These are phyloP conservation scores for Lotus japonicus DNA, from an alignment of 306 rosid species.

Conservation along the genomic window DNA sequence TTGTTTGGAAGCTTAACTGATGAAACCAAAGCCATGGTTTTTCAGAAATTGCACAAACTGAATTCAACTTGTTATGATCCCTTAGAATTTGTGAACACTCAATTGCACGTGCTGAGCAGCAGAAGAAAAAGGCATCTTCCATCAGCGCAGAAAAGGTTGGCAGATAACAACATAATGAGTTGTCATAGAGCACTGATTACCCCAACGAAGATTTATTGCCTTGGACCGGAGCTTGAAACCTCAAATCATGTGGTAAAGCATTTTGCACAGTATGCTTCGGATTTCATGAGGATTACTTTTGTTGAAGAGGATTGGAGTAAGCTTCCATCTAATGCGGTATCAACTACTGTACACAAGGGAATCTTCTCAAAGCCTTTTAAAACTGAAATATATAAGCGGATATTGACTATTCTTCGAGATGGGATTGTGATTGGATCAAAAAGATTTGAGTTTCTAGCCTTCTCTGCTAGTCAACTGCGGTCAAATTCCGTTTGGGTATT, in stretches of 20 bases:
- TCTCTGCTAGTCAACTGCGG: constrained; percentile 94
- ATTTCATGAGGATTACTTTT: constrained; percentile 83
- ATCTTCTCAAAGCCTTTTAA: constrained; percentile 54
- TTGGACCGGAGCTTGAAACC: constrained; percentile 92
- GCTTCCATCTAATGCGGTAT: constrained; percentile 63
- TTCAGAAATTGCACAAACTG: constrained; percentile 71
- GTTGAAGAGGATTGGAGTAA: constrained; percentile 94
- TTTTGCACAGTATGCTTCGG: constrained; percentile 64
- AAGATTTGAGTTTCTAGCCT: constrained; percentile 84
- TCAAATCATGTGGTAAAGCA: constrained; percentile 85
- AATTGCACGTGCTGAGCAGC: constrained; percentile 37
- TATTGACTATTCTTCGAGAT: constrained; percentile 66
- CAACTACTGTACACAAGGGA: constrained; percentile 47
- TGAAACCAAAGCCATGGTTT: constrained; percentile 45
- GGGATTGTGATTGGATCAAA: constrained; percentile 80
- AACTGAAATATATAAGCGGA: constrained; percentile 60
- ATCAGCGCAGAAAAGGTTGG: constrained; percentile 37
- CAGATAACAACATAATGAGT: constrained; percentile 65
- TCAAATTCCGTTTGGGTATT: constrained; percentile 92
- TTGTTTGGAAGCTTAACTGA: constrained; percentile 42
- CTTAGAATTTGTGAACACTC: constrained; percentile 41
- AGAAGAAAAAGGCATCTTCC: constrained; percentile 23
- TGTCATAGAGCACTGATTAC: constrained; percentile 85
- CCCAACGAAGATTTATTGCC: constrained; percentile 76
- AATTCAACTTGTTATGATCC: constrained; percentile 67